Evolutionary conservation across 495 filamentous ascomycete genomes (phyloP).

Genomic region (Glutinoglossum americanum): DNA sequence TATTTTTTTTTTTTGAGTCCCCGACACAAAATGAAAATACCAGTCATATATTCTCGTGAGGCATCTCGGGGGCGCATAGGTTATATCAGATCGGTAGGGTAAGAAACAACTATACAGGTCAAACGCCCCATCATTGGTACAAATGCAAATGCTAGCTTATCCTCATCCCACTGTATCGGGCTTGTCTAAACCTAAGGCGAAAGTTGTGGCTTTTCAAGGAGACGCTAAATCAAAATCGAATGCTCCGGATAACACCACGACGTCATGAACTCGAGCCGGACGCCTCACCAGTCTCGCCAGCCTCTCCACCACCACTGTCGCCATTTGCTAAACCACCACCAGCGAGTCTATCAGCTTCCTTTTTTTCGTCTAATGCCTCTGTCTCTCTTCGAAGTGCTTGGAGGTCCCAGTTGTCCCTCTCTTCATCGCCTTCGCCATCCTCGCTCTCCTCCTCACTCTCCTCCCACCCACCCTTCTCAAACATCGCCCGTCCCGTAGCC

Average conservation of each 20-base stretch:
- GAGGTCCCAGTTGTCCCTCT: slow-evolving; percentile 53
- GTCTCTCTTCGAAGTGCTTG: slow-evolving; percentile 33
- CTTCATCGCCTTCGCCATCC: slow-evolving; percentile 31
- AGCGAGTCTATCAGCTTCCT: slow-evolving; percentile 34
- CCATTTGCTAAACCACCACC: neutral
- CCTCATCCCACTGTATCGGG: neutral
- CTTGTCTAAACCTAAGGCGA: neutral
- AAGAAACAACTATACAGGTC: neutral
- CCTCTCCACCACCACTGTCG: neutral
- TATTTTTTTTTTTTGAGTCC: too few species aligned
- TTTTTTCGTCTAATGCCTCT: slow-evolving; percentile 33
- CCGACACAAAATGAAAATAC: too few species aligned
- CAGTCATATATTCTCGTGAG: neutral
- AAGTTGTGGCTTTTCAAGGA: neutral
- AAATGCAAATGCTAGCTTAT: neutral
- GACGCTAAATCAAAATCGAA: neutral
- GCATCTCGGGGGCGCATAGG: neutral
- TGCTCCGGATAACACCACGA: neutral
- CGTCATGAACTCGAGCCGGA: neutral
- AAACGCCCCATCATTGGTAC: neutral
- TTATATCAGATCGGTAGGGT: neutral
- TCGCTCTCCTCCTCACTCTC: slow-evolving; percentile 41
- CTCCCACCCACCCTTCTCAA: slow-evolving; percentile 89
- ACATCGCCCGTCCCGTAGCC: slow-evolving; percentile 79
- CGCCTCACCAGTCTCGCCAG: neutral